These are phyloP conservation scores for Piedraia hortae DNA, from an alignment of 2,329 filamentous ascomycete species.

Conservation along the genomic window DNA sequence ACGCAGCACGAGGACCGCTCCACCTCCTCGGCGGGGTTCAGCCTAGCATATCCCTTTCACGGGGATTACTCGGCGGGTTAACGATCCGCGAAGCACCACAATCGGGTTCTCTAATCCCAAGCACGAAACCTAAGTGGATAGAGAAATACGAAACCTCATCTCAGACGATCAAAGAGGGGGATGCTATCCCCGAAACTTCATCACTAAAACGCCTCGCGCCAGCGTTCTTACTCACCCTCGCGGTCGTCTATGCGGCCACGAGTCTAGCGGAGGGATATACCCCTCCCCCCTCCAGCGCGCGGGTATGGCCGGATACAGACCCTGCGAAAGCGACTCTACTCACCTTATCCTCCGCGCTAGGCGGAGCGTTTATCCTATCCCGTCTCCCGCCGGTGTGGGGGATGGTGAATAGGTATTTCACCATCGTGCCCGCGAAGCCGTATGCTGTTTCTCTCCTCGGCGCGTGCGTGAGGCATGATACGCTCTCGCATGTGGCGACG, in stretches of 20 bases:
- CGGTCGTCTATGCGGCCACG: slow-evolving; percentile 16
- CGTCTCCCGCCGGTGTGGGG: slow-evolving; percentile 36
- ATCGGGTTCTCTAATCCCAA: slow-evolving; percentile 8
- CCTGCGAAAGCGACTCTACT: slow-evolving; percentile 37
- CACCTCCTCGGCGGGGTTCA: slow-evolving; percentile 10
- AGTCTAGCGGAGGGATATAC: slow-evolving; percentile 23
- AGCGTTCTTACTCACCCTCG: slow-evolving; percentile 15
- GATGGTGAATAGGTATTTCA: slow-evolving; percentile 39
- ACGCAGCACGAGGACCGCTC: slow-evolving; percentile 8
- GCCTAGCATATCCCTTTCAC: slow-evolving; percentile 4
- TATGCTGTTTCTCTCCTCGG: slow-evolving; percentile 33
- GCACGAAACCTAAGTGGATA: slow-evolving; percentile 12
- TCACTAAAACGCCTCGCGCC: slow-evolving; percentile 19
- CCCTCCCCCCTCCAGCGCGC: slow-evolving; percentile 19
- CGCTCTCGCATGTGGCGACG: slow-evolving; percentile 27
- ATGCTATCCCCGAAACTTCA: slow-evolving; percentile 10
- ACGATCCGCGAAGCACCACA: slow-evolving; percentile 4
- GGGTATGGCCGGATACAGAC: slow-evolving; percentile 32
- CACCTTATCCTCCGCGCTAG: slow-evolving; percentile 32
- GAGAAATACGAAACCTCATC: slow-evolving; percentile 14
- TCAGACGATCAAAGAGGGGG: slow-evolving; percentile 11
- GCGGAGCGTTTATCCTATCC: slow-evolving; percentile 30
- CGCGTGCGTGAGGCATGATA: slow-evolving; percentile 42
- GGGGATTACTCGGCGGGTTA: slow-evolving; percentile 4
- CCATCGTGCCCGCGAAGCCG: slow-evolving; percentile 36